A percentile compares a stretch with the other conserved stretches of the same genome.
Evolutionary conservation across 2,329 filamentous ascomycete genomes (phyloP).

Genomic region (Cercospora brassicicola): DNA sequence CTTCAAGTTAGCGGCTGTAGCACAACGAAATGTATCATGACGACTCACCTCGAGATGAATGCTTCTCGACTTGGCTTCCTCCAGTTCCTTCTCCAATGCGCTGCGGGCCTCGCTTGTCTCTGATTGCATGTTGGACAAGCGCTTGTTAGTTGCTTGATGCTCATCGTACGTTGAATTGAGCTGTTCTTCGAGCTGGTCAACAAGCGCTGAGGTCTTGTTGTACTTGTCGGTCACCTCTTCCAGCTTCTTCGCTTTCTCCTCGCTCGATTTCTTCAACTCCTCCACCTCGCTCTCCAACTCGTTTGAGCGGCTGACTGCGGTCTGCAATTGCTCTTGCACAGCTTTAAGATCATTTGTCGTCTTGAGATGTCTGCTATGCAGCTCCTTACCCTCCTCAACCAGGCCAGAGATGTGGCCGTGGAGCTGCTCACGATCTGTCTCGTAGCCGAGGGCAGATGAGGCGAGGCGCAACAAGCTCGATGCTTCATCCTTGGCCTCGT

Average conservation of each 20-base stretch:
- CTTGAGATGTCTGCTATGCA: constrained; percentile 46
- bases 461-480: constrained; percentile 62
- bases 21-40: too few relatives aligned
- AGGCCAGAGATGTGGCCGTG: constrained; percentile 47
- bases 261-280: constrained; percentile 52
- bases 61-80: constrained; percentile 76
- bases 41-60: constrained; percentile 70
- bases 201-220: constrained; percentile 85
- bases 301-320: constrained; percentile 41
- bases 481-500: constrained; percentile 59
- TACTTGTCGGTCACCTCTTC: constrained; percentile 64
- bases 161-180: constrained; percentile 93
- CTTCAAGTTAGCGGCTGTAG: constrained; percentile 52
- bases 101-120: constrained; percentile 49
- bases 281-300: constrained; percentile 47
- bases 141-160: constrained; percentile 79
- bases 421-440: constrained; percentile 49
- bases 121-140: constrained; percentile 67
- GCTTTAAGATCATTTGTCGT: constrained; percentile 46
- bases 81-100: constrained; percentile 61
- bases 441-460: constrained; percentile 64
- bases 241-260: constrained; percentile 59
- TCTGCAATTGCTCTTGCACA: constrained; percentile 46
- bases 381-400: constrained; percentile 48
- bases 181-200: constrained; percentile 96